Percentiles rank a stretch among this genome's conserved stretches.
Evolutionary conservation across 257 asterid genomes (phyloP).

Genomic region (Solanum clarkiae): DNA sequence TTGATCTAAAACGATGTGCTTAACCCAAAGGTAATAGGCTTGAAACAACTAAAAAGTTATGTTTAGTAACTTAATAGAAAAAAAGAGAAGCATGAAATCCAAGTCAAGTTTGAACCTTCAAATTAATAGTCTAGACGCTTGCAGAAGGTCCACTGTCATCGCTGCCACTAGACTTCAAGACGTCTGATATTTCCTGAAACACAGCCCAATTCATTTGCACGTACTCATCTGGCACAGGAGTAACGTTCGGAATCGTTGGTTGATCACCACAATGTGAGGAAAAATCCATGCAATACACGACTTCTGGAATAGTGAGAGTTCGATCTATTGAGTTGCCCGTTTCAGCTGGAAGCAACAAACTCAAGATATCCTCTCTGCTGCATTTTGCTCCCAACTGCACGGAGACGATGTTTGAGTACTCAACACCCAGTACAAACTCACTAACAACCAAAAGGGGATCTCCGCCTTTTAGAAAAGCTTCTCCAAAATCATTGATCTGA

Average conservation of each 20-base stretch:
- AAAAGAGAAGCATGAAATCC: background rate
- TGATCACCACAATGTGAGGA: background rate
- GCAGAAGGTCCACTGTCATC: background rate
- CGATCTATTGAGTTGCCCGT: background rate
- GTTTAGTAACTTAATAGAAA: background rate
- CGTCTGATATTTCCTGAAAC: slow-evolving; percentile 4
- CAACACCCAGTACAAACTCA: background rate
- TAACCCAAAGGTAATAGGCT: background rate
- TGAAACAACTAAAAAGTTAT: background rate
- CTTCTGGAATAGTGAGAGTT: background rate
- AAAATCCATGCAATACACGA: background rate
- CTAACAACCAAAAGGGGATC: slow-evolving; percentile 35
- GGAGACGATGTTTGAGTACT: slow-evolving; percentile 15
- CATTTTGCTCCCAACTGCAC: slow-evolving; percentile 13
- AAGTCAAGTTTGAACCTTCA: slow-evolving; percentile 11
- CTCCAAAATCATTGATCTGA: slow-evolving; percentile 10
- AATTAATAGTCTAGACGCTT: background rate
- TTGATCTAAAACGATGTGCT: background rate
- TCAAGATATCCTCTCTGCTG: slow-evolving; percentile 16
- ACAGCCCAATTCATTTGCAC: slow-evolving; percentile 13
- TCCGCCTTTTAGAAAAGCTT: slow-evolving; percentile 30
- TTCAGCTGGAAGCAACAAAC: slow-evolving; percentile 8
- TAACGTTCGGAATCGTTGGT: background rate
- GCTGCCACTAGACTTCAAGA: background rate
- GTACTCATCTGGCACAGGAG: background rate